Percentiles rank a stretch among this genome's conserved stretches.
Evolutionary conservation across 306 rosid genomes (phyloP).

Genomic region (Pterocarpus santalinus): DNA sequence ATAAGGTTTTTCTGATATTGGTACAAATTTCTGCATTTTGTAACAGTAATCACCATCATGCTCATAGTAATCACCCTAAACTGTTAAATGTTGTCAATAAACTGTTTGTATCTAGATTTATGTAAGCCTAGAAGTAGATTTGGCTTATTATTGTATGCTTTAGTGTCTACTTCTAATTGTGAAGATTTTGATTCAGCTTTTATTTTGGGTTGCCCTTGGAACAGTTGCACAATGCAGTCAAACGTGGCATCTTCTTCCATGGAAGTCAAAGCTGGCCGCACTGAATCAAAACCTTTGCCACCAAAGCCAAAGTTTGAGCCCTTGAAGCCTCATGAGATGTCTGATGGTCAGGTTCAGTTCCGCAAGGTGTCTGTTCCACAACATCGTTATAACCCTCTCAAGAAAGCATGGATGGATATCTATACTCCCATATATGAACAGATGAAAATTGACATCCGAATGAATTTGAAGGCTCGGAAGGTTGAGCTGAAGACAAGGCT

Average conservation of each 20-base stretch:
- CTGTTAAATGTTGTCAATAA: not conserved
- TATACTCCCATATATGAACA: constrained; percentile 82
- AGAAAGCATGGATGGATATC: constrained; percentile 88
- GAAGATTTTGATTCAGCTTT: not conserved
- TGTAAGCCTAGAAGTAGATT: constrained; percentile 5
- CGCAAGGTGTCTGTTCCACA: constrained; percentile 84
- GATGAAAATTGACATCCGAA: constrained; percentile 87
- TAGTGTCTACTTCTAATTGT: not conserved
- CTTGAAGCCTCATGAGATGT: constrained; percentile 88
- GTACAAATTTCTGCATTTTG: not conserved
- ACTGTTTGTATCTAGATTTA: not conserved
- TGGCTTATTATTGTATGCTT: not conserved
- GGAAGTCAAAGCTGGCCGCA: constrained; percentile 64
- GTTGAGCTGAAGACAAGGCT: constrained; percentile 80
- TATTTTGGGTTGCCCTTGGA: constrained; percentile 11
- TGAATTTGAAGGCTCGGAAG: constrained; percentile 87
- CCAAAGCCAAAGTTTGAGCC: constrained; percentile 78
- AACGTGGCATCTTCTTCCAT: constrained; percentile 56
- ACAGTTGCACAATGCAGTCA: constrained; percentile 63
- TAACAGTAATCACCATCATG: not conserved
- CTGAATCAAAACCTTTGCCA: constrained; percentile 58
- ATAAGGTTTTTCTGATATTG: not conserved
- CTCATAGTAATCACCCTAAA: no score
- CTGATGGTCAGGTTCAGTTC: constrained; percentile 83
- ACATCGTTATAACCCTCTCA: constrained; percentile 84